These are phyloP conservation scores for Phytophthora sojae DNA, from an alignment of 352 stramenopile genomes.

Conservation along the genomic window DNA sequence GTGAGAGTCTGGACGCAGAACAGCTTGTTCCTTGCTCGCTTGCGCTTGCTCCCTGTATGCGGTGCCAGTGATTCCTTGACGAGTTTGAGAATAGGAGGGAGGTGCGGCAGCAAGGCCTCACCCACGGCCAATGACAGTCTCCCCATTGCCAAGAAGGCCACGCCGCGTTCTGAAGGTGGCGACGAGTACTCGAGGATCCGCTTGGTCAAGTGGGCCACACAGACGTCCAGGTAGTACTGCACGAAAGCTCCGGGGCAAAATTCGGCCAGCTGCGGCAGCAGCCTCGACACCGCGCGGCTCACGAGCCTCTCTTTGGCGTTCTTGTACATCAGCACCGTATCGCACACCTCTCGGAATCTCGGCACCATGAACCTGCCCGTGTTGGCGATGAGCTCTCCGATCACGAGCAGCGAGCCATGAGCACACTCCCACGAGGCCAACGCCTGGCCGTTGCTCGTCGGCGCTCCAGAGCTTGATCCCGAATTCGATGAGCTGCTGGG, in stretches of 20 bases:
- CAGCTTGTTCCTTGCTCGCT: conserved; percentile 74
- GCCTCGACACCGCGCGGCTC: conserved; percentile 73
- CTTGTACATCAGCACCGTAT: conserved; percentile 94
- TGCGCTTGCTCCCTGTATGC: conserved; percentile 45
- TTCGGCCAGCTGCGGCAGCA: conserved; percentile 94
- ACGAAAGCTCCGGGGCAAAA: conserved; percentile 95
- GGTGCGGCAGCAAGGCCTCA: conserved; percentile 85
- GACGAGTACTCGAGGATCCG: conserved; percentile 69
- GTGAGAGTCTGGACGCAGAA: conserved; percentile 88
- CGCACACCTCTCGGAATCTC: conserved; percentile 96
- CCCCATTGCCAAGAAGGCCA: conserved; percentile 94
- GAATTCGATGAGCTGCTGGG: conserved; percentile 16
- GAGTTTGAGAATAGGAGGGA: conserved; percentile 82
- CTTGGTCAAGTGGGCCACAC: conserved; percentile 87
- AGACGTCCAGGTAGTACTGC: conserved; percentile 91
- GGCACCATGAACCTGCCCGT: conserved; percentile 97
- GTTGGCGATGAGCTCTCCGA: conserved; percentile 95
- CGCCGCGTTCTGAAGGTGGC: conserved; percentile 63
- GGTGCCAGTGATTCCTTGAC: conserved; percentile 78
- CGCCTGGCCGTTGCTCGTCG: conserved; percentile 14
- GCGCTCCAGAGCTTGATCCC: conserved; percentile 19
- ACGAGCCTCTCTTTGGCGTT: conserved; percentile 90
- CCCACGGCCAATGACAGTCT: conserved; percentile 92
- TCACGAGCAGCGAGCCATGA: conserved; percentile 96
- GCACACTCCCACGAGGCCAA: conserved; percentile 76